Conservation (phyloP, 148 eudicot genomes). For the Persicaria maculosa region DNA sequence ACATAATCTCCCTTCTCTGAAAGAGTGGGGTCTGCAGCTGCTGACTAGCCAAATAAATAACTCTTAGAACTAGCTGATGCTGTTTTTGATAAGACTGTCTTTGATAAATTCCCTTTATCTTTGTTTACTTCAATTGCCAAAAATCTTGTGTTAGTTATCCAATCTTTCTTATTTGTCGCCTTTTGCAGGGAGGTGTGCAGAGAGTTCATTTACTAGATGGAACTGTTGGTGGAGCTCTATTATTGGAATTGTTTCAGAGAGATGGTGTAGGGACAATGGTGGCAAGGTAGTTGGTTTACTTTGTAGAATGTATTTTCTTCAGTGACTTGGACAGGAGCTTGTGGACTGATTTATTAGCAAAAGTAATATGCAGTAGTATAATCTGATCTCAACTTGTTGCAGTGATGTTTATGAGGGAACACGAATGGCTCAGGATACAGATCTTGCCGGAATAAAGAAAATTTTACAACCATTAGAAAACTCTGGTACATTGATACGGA, state of each 20-base stretch:
- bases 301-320: not conserved
- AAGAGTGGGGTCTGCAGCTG: not conserved
- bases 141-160: not conserved
- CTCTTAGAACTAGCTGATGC: not conserved
- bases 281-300: constrained; percentile 51
- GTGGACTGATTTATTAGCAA: not conserved
- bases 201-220: constrained; percentile 95
- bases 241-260: constrained; percentile 82
- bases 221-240: constrained; percentile 66
- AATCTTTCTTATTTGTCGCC: not conserved
- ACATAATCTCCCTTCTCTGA: not conserved
- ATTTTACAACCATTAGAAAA: constrained; percentile 72
- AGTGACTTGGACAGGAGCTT: not conserved
- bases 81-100: not conserved
- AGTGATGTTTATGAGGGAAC: constrained; percentile 99
- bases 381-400: constrained; percentile 6
- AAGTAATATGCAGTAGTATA: not conserved
- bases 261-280: constrained; percentile 98
- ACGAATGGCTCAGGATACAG: constrained; percentile 64
- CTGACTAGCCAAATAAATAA: not conserved
- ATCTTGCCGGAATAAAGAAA: constrained; percentile 61
- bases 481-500: constrained; percentile 73
- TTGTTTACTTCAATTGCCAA: not conserved
- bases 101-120: not conserved
- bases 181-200: constrained; percentile 80